Evolutionary conservation across 441 rosid species (phyloP).

Genomic region (Populus hybrid): DNA sequence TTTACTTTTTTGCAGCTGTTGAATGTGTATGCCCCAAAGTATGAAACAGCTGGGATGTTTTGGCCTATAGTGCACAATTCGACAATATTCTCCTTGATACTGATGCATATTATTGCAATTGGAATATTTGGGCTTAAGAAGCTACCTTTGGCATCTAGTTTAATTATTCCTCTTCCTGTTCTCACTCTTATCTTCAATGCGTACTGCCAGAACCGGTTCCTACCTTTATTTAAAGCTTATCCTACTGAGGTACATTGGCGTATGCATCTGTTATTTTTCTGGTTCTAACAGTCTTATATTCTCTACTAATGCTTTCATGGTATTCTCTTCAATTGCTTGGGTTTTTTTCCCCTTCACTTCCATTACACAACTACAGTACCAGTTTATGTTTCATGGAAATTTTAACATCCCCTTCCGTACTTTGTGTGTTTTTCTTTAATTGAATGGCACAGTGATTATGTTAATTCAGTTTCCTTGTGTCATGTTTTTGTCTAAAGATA

Average conservation of each 20-base stretch:
- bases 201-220: conserved; percentile 82
- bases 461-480: background rate
- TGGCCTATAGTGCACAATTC: conserved; percentile 89
- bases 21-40: conserved; percentile 76
- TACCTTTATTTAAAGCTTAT: conserved; percentile 60
- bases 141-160: conserved; percentile 68
- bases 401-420: background rate
- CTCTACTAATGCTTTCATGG: background rate
- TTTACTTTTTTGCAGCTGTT: conserved; percentile 51
- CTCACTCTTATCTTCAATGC: conserved; percentile 75
- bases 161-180: conserved; percentile 74
- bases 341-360: background rate
- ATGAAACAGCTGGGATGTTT: conserved; percentile 74
- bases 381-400: background rate
- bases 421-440: no score
- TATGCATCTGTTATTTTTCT: background rate
- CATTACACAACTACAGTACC: background rate
- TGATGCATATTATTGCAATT: conserved; percentile 86
- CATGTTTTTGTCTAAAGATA: background rate
- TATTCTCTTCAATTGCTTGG: background rate
- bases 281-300: background rate
- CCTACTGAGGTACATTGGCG: conserved; percentile 65
- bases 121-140: conserved; percentile 84
- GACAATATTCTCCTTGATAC: conserved; percentile 68
- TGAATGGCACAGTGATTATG: background rate